Evolutionary conservation across 1,284 basidiomycete species (phyloP).

Genomic region (Irpex sp.): DNA sequence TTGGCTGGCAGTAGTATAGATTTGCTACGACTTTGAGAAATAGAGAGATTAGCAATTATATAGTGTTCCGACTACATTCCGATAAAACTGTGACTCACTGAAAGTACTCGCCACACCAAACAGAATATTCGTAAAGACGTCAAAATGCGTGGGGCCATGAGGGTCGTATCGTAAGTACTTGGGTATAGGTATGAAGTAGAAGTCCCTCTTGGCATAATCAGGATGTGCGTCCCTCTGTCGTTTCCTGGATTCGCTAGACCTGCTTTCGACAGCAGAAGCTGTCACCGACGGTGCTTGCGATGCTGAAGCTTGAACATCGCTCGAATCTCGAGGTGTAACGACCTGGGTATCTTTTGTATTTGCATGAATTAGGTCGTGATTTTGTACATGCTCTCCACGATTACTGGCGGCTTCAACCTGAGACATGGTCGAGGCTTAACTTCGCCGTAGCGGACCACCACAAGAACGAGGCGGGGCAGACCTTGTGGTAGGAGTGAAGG

Average conservation of each 20-base stretch:
- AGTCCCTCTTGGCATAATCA: slow-evolving; percentile 42
- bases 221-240: not conserved
- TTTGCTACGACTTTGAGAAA: slow-evolving; percentile 59
- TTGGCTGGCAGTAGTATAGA: slow-evolving; percentile 79
- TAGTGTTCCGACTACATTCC: not conserved
- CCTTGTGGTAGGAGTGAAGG: too few species aligned
- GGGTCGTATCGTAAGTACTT: slow-evolving; percentile 68
- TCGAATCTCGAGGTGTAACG: too few species aligned
- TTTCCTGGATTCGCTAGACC: not conserved
- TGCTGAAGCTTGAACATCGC: not conserved
- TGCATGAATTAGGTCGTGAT: too few species aligned
- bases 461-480: too few species aligned
- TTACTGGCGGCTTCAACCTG: too few species aligned
- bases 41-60: not conserved
- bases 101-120: slow-evolving; percentile 79
- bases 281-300: not conserved
- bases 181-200: slow-evolving; percentile 78
- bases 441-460: too few species aligned
- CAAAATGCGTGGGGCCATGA: slow-evolving; percentile 65
- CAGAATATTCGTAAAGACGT: slow-evolving; percentile 63
- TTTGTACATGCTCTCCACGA: too few species aligned
- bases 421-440: too few species aligned
- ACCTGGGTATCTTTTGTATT: too few species aligned
- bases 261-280: not conserved
- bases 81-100: slow-evolving; percentile 35